Evolutionary conservation across 345 rosid species (phyloP).

Genomic region (Acer negundo): DNA sequence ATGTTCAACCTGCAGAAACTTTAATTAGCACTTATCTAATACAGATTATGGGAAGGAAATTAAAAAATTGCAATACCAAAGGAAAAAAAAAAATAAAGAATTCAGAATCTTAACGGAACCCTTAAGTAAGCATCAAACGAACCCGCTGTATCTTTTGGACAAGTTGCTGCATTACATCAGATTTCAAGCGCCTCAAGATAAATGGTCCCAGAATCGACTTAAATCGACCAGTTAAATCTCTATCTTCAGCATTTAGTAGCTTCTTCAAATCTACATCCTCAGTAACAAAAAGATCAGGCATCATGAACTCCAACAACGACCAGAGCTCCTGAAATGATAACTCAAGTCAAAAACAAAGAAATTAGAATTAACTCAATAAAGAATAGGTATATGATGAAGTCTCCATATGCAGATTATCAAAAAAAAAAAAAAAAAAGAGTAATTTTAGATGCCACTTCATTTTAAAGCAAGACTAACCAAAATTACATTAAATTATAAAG

Average conservation of each 20-base stretch:
- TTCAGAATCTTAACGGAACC: constrained; percentile 5
- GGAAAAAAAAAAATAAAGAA: constrained; percentile 6
- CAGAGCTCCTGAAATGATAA: constrained; percentile 74
- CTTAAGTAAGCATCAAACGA: constrained; percentile 22
- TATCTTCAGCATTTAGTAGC: constrained; percentile 80
- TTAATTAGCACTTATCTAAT: constrained; percentile 15
- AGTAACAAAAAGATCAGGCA: constrained; percentile 94
- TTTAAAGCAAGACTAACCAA: neutral
- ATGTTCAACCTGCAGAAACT: constrained; percentile 74
- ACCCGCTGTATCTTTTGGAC: constrained; percentile 93
- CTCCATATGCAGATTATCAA: neutral
- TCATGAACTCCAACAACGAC: constrained; percentile 94
- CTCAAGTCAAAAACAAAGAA: constrained; percentile 20
- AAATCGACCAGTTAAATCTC: constrained; percentile 78
- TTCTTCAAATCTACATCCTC: constrained; percentile 92
- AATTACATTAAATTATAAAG: neutral
- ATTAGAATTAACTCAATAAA: constrained; percentile 9
- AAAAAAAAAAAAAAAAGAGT: neutral
- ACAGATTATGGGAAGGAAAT: neutral
- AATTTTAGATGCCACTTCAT: neutral
- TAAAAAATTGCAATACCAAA: neutral
- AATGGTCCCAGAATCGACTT: constrained; percentile 96
- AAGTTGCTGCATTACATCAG: constrained; percentile 98
- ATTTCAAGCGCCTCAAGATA: constrained; percentile 90
- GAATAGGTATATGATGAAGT: constrained; percentile 1